Base-by-base conservation (phyloP, 176 grass and related monocot genomes). In the Hordeum marinum region DNA sequence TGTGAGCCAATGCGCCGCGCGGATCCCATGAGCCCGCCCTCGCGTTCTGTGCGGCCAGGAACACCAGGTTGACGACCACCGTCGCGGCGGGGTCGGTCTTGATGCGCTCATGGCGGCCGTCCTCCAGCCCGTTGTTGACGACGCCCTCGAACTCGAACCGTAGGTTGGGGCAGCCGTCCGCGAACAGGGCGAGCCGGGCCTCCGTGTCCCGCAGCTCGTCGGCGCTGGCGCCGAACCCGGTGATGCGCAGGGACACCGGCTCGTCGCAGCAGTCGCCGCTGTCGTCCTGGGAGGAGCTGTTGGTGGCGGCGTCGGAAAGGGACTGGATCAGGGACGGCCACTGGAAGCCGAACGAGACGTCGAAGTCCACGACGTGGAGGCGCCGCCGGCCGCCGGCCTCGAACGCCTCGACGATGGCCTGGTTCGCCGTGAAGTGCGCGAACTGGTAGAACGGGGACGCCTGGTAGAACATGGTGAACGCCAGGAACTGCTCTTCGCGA, bases 301-400 rank as follows among this genome's bases (percentile, higher is more conserved):
- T 81, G 1, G 75, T 72, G 15, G 88, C 85, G 69, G 85, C 82
- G 58, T 91, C 70, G 5, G 89, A 93, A 11, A 98, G 74, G 46
- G 95, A 98, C 75, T 98, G 92, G 77, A 98, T 94, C 6, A 98
- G 72, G 5, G 92, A 98, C 34, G 95, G 95, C 95, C 95, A 98
- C 86, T 98, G 92, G 88, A 95, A 98, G 29, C 92, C 95, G 75
- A 95, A 91, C 1, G 82, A 91, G 7, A 88, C 92, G 75, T 98
- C 89, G 79, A 98, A 90, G 80, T 98, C 92, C 18, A 93, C 57
- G 58, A 98, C 79, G 66, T 98, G 95, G 79, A 98, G 83, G 18
- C 52, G 45, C 4, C 88, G 60, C 17, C 67, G 45, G 25, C 84
- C 79, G 78, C 45, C 37, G 67, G 20, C 50, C 67, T 98, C 77